A percentile compares a stretch with the other conserved stretches of the same genome.
These are phyloP conservation scores for Pyricularia pennisetigena DNA, from an alignment of 2,329 filamentous ascomycete genomes.

Conservation along the genomic window DNA sequence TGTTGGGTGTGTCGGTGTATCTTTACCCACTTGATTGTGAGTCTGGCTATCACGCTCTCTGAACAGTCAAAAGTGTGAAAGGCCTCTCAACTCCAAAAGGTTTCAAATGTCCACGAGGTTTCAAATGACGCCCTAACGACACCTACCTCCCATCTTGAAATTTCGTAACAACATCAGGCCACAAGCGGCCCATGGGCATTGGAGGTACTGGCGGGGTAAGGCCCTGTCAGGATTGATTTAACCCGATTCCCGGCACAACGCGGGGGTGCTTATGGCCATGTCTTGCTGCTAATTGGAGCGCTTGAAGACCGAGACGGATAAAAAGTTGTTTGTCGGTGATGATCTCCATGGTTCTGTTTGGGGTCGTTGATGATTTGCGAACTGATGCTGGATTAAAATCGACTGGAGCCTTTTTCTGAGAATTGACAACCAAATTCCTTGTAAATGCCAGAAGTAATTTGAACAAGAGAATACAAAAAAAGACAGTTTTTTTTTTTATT, in stretches of 20 bases:
- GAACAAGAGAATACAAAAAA: neutral
- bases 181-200: neutral
- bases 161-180: neutral
- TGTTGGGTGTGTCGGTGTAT: conserved; percentile 20
- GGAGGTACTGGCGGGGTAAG: neutral
- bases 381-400: no score
- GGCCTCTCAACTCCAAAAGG: no score
- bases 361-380: neutral
- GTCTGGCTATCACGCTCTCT: neutral
- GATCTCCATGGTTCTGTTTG: neutral
- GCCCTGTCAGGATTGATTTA: neutral
- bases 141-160: neutral
- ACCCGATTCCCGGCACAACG: neutral
- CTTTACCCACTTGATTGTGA: neutral
- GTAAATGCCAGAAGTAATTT: neutral
- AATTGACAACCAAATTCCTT: no score
- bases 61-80: neutral
- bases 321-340: neutral
- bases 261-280: neutral
- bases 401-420: no score
- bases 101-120: neutral
- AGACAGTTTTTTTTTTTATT: no score
- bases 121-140: neutral
- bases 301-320: neutral
- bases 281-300: neutral